A percentile compares a stretch with the other conserved stretches of the same genome.
Conservation (phyloP, 495 filamentous ascomycete genomes). For the Pyronema omphalodes region DNA sequence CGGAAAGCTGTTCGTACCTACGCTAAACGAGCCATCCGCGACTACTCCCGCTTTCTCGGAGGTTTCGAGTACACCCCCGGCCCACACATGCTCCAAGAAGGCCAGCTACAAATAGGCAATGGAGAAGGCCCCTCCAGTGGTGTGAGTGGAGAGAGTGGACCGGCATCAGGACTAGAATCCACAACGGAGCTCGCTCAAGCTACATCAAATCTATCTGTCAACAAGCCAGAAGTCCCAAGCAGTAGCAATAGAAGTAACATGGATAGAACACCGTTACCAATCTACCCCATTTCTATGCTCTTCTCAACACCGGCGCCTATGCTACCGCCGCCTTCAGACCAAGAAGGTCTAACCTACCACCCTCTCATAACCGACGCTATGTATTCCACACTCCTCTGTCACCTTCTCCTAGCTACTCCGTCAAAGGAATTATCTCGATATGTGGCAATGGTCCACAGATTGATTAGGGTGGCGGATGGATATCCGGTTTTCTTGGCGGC, state of each 20-base stretch:
- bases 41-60: slow-evolving; percentile 49
- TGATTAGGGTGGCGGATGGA: slow-evolving; percentile 54
- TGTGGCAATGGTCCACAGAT: slow-evolving; percentile 57
- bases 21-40: slow-evolving; percentile 54
- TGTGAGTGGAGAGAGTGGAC: background rate
- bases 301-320: slow-evolving; percentile 38
- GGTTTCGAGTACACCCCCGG: slow-evolving; percentile 62
- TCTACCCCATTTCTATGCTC: slow-evolving; percentile 35
- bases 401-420: slow-evolving; percentile 55
- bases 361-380: slow-evolving; percentile 58
- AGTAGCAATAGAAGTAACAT: slow-evolving; percentile 11
- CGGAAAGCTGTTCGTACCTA: slow-evolving; percentile 47
- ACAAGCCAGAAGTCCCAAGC: background rate
- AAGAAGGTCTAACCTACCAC: slow-evolving; percentile 60
- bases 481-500: slow-evolving; percentile 63
- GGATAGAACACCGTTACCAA: slow-evolving; percentile 12
- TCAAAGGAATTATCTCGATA: slow-evolving; percentile 54
- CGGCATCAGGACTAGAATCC: no score
- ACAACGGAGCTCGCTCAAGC: no score
- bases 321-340: slow-evolving; percentile 31
- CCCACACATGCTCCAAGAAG: slow-evolving; percentile 26
- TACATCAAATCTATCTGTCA: no score
- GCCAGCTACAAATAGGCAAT: slow-evolving; percentile 47
- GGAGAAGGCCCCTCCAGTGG: slow-evolving; percentile 19
- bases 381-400: slow-evolving; percentile 52